Base-by-base conservation (phyloP, 352 stramenopile genomes). In the Phytophthora quininea region DNA sequence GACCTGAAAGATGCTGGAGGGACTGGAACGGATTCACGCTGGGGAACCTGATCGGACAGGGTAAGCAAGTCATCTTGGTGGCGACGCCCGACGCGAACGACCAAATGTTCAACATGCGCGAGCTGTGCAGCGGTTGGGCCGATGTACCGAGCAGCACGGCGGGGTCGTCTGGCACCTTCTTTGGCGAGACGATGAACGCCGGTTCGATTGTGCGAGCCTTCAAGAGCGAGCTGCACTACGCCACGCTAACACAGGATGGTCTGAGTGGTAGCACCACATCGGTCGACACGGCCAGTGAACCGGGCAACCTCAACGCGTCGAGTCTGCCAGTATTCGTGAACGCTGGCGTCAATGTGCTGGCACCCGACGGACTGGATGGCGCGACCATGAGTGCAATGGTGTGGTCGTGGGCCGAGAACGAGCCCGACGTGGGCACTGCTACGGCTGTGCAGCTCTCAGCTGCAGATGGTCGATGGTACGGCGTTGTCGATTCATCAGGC, bases 321-420 rank as follows among this genome's bases (percentile, higher is more conserved):
- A 88, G 62, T 32, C n/a, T 90, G 3, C 68, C 77, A 3, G 64
- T 72, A 9, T 85, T 88, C 38, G 69, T 86, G 50, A 73, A 77
- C 27, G 77, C 78, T 0, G 82, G 82, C n/a, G 78, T 86, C 33
- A 91, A 91, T 54, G 67, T 91, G 38, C 30, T 89, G 11, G 76
- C 84, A 3, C 76, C 82, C 2, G 84, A 92, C 53, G 67, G 67
- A 31, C 48, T 92, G n/a, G 82, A 90, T 30, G 82, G 80, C 8
- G 47, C 62, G 7, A 51, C 69, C 10, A 73, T 91, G 69, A 64
- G 77, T 3, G 79, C 82, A 0, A 75, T 89, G 75, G 63, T 92
- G 12, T 92, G 84, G 84, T 80, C 67, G 2, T 92, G 82, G 79
- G 84, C 84, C 2, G 46, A 71, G 35, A 78, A 80, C 31, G 82